Conservation (phyloP, 148 eudicot species). For the Camellia sinensis region DNA sequence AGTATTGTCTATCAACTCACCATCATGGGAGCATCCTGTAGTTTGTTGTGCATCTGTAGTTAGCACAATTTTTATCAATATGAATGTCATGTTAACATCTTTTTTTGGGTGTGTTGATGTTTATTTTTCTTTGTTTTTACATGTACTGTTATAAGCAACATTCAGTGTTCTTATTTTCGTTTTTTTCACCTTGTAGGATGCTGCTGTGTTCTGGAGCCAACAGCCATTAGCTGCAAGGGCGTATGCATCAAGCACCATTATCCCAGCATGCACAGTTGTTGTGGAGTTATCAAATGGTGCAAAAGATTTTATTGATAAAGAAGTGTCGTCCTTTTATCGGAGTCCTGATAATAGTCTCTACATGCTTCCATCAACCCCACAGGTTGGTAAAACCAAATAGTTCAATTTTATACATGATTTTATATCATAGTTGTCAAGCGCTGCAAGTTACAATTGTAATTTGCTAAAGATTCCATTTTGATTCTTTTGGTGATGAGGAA, state of each 20-base stretch:
- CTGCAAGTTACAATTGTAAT: neutral
- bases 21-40: neutral
- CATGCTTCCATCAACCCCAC: conserved; percentile 96
- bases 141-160: neutral
- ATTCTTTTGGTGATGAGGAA: neutral
- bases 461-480: neutral
- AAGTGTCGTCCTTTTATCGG: conserved; percentile 75
- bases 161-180: neutral
- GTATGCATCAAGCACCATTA: conserved; percentile 89
- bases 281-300: conserved; percentile 67
- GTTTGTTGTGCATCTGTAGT: neutral
- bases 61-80: neutral
- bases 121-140: neutral
- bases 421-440: neutral
- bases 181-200: conserved; percentile 53
- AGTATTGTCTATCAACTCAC: neutral
- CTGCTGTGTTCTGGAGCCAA: conserved; percentile 94
- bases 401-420: neutral
- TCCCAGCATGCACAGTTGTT: conserved; percentile 80
- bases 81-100: neutral
- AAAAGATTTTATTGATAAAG: conserved; percentile 78
- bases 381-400: conserved; percentile 43
- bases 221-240: conserved; percentile 94
- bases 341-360: conserved; percentile 89
- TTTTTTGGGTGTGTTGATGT: neutral